Evolutionary conservation across 306 rosid genomes (phyloP), one percentile per base, ranked within the genome.

Genomic region (Luffa acutangula): DNA sequence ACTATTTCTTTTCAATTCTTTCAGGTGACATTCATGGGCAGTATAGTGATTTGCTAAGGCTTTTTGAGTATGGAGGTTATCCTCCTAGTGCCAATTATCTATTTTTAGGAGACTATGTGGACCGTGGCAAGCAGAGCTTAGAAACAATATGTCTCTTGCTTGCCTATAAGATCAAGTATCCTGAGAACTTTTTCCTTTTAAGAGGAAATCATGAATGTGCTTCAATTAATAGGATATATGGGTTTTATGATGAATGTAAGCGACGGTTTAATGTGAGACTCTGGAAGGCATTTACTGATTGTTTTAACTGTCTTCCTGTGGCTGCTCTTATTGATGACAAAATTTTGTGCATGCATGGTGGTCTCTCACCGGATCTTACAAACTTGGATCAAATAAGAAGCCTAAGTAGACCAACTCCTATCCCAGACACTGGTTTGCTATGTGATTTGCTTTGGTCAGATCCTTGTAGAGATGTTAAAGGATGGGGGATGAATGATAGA

Each of bases 371-470:
- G 21, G 98, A 90, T 79, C 88, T 93, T 63, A 78, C 87, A 39
- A 86, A 89, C 83, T 83, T 93, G 87, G 97, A 93, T 84, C 92
- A 91, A 84, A 90, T 91, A 82, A 84, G 98, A 82, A 86, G 71
- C 77, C 80, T 93, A 33, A 48, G 87, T 41, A 96, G 98, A 76
- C 97, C 98, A 33, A 89, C 88, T 60, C 88, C 87, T 18, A 76
- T 93, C 81, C 98, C 98, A 1, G 98, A 93, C 80, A 82, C 95
- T 41, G 98, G 98, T 63, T 88, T 93, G 89, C 92, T 93, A 6
- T 93, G 98, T 81, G 98, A 93, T 88, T 87, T 93, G 89, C 98
- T 93, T 73, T 93, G 98, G 98, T 91, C 98, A 2, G 98, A 93
- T 85, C 98, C 98, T 46, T 93, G 91, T 71, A 88, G 89, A 85